Evolutionary conservation across 2,329 filamentous ascomycete genomes (phyloP), one percentile per base, ranked within the genome.

Genomic region (Talaromyces sp.): DNA sequence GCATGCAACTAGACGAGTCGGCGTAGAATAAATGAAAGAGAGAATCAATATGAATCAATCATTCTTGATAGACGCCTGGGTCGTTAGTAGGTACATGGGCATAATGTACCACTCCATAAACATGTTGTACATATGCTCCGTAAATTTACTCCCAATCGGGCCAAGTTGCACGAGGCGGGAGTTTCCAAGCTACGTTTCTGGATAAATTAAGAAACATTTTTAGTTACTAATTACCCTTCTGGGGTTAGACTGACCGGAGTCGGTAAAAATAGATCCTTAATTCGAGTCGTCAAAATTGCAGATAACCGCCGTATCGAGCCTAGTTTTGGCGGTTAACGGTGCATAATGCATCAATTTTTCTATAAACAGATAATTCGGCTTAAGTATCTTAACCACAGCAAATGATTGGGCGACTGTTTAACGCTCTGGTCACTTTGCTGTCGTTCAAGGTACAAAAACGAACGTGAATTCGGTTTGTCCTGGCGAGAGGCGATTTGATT

Each of bases 191-290:
- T 2, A 45, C 61, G 47, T 19, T 58, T 58, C 17, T 29, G 51
- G 61, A 58, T 63, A 58, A 58, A 58, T 63, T 63, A 63, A 58
- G 61, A 54, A 63, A 63, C 61, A 47, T 58, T 22, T 34, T 49
- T 29, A 15, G 22, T 17, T 25, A 29, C 25, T 61, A 43, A 54
- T 22, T 51, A n/a, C 36, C 22, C n/a, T 11, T 25, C 7, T 22
- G 36, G 25, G 60, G 25, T 8, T 38, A 62, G 60, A 36, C n/a
- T n/a, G 19, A n/a, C 15, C 7, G 11, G 22, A 25, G 27, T 25
- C 19, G 5, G 49, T 36, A 54, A 43, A 63, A 63, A 63, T 63
- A 63, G 61, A 63, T 63, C 15, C 51, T 38, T 25, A 43, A 13
- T 54, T 17, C 27, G 4, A 54, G 34, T 13, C 15, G 17, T 6